Conservation (phyloP, 768 basidiomycete genomes). For the Lentinus brumalis region DNA sequence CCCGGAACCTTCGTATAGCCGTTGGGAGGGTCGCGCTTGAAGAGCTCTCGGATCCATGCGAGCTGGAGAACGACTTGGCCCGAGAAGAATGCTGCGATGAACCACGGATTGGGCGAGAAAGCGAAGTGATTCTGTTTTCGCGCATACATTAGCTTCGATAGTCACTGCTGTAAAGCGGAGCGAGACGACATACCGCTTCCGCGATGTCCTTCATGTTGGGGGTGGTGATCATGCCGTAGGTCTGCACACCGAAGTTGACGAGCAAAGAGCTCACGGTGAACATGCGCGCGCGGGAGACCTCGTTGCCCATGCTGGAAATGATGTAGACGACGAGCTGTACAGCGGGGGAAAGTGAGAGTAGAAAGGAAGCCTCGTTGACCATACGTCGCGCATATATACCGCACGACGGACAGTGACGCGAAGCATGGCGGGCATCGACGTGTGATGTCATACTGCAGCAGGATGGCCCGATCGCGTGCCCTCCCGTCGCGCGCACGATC, state of each 20-base stretch:
- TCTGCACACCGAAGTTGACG: conserved; percentile 31
- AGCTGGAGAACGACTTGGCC: conserved; percentile 31
- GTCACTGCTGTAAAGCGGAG: background rate
- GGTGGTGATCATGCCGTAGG: conserved; percentile 30
- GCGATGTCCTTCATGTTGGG: conserved; percentile 38
- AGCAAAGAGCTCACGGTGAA: conserved; percentile 32
- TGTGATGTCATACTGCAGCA: background rate
- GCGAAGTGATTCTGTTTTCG: conserved; percentile 34
- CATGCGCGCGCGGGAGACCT: conserved; percentile 28
- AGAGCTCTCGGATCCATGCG: conserved; percentile 33
- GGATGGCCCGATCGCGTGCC: background rate
- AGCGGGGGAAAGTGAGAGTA: background rate
- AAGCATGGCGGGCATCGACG: background rate
- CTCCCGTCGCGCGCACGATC: background rate
- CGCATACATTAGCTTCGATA: background rate
- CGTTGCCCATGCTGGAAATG: conserved; percentile 26
- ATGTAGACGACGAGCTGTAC: background rate
- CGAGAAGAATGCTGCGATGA: conserved; percentile 36
- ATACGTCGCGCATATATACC: background rate
- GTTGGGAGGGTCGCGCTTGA: conserved; percentile 10
- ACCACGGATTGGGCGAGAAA: conserved; percentile 35
- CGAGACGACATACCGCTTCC: conserved; percentile 26
- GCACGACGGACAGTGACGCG: background rate
- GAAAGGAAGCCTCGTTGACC: background rate
- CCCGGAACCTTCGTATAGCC: conserved; percentile 14